phyloP scores from a whole-genome alignment of 2,329 filamentous ascomycete genomes.

The Trichoderma arundinaceum region DNA sequence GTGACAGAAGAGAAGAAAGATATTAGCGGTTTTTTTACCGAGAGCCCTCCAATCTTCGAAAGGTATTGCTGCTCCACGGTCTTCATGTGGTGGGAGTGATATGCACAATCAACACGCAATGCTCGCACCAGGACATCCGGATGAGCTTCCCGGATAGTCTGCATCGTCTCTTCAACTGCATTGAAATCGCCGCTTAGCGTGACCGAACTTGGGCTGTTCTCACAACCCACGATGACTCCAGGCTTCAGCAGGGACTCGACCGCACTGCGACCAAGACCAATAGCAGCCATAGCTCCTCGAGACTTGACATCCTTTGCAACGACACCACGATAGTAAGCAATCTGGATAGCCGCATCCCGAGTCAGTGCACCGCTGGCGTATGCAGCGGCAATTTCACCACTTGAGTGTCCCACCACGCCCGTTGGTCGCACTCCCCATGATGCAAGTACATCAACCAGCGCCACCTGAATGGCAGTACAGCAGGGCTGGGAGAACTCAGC shows the following conservation, averaged over 20 bases:
- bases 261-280: conserved; percentile 30
- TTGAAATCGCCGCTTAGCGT: conserved; percentile 37
- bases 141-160: not conserved
- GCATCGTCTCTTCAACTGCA: conserved; percentile 25
- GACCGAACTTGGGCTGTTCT: conserved; percentile 35
- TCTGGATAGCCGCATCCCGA: conserved; percentile 31
- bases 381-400: conserved; percentile 42
- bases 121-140: not conserved
- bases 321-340: conserved; percentile 35
- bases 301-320: conserved; percentile 8
- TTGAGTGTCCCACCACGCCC: conserved; percentile 48
- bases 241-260: not conserved
- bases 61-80: not conserved
- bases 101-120: conserved; percentile 30
- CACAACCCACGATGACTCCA: conserved; percentile 34
- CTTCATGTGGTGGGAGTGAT: conserved; percentile 42
- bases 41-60: not conserved
- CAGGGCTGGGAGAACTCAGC: conserved; percentile 40
- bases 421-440: conserved; percentile 41
- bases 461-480: conserved; percentile 45
- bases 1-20: conserved; percentile 23
- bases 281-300: conserved; percentile 38
- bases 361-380: conserved; percentile 37
- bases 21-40: not conserved
- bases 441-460: conserved; percentile 43